A percentile compares a stretch with the other conserved stretches of the same genome.
These are phyloP conservation scores for Diaporthe sp. DNA, from an alignment of 2,329 filamentous ascomycete species.

Conservation along the genomic window DNA sequence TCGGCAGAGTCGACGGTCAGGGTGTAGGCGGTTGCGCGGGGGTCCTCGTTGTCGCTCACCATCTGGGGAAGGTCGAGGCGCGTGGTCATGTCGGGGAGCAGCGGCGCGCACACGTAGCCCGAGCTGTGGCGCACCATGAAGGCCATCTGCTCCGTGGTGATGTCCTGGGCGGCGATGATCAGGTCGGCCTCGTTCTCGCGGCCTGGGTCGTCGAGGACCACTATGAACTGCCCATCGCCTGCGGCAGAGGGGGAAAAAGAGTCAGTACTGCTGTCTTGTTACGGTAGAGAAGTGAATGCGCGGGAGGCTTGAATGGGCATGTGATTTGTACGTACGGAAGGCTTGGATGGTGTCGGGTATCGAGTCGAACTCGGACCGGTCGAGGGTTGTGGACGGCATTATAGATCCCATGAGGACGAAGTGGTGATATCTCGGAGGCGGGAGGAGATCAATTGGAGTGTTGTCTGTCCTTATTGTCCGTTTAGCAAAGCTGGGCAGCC, in stretches of 20 bases:
- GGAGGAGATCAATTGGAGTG: slow-evolving; percentile 18
- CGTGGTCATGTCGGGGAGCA: slow-evolving; percentile 75
- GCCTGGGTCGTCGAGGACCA: slow-evolving; percentile 90
- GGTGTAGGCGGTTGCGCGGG: slow-evolving; percentile 92
- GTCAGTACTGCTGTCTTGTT: slow-evolving; percentile 27
- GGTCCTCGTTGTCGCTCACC: slow-evolving; percentile 81
- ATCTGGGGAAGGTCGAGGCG: slow-evolving; percentile 87
- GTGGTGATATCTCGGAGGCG: background rate
- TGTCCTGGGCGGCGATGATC: slow-evolving; percentile 87
- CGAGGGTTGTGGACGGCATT: slow-evolving; percentile 64
- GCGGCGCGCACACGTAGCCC: slow-evolving; percentile 90
- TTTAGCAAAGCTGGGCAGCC: slow-evolving; percentile 8
- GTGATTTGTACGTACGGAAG: slow-evolving; percentile 63
- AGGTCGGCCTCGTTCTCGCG: slow-evolving; percentile 99
- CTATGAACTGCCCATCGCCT: slow-evolving; percentile 90
- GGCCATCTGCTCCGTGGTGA: slow-evolving; percentile 91
- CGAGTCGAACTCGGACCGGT: slow-evolving; percentile 67
- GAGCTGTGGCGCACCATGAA: slow-evolving; percentile 95
- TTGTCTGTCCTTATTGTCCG: background rate
- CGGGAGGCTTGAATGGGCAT: slow-evolving; percentile 21
- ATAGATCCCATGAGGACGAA: slow-evolving; percentile 33
- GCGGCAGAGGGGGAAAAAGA: slow-evolving; percentile 20
- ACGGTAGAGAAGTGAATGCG: slow-evolving; percentile 28
- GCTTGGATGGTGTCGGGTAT: slow-evolving; percentile 73
- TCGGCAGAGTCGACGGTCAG: slow-evolving; percentile 85